Base-by-base conservation (phyloP, 1,284 basidiomycete species). In the Albatrellus sp. region DNA sequence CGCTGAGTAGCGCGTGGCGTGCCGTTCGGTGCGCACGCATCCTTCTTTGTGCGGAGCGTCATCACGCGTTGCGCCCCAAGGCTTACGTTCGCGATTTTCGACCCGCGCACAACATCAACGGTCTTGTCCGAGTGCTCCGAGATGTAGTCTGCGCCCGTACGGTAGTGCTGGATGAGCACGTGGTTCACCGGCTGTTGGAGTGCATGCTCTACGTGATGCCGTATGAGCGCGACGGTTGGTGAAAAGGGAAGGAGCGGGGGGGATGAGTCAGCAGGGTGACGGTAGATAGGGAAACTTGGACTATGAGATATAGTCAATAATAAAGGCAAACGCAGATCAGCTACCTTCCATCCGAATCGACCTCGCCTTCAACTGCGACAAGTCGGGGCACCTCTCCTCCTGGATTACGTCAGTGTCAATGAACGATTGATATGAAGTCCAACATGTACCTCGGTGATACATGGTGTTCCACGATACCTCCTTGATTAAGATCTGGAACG, bases 41-140 rank as follows among this genome's bases (percentile, higher is more conserved):
- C 73, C 50, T 72, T 76, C 60, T 86, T 85, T 39, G 69, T 59
- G 16, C 75, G 72, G 11, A 86, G 67, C 0, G 72, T 78, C 83
- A 86, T 85, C 17, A 68, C 62, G 32, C 82, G 72, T 56, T 80
- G 74, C 2, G 83, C 80, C 3, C 83, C 83, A 11, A 87, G 63
- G 54, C 79, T 83, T 44, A 87, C 77, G 49, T 87, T 87, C 47
- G 83, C 77, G 52, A 86, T 80, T 44, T 67, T 75, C 8, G 82
- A 80, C 31, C 75, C 77, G 13, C 66, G 70, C 1, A 80, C 73
- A 49, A 87, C 69, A 56, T 87, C 84, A 52, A 87, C 71, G 4
- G 83, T 87, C 64, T 87, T 87, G 60, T 87, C 83, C 1, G 79
- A 80, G 57, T 87, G 84, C 54, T 87, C 84, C 0, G 80, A 84